phyloP scores from a whole-genome alignment of 805 yeast genomes.

The Wickerhamiella azymoides region DNA sequence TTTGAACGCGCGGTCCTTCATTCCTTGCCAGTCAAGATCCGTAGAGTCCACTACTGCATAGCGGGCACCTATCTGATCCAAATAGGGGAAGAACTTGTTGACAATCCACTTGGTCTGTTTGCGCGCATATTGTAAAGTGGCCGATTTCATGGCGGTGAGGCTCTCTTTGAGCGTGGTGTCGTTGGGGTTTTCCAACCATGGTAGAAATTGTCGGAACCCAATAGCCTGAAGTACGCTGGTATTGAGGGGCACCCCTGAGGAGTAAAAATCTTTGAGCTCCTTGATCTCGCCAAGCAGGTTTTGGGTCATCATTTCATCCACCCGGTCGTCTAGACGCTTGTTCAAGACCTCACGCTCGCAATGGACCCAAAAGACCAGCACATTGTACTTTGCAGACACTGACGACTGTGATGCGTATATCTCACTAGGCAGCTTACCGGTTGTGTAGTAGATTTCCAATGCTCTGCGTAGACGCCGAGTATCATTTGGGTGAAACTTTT shows the following conservation, averaged over 20 bases:
- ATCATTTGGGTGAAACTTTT: conserved; percentile 87
- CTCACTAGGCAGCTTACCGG: conserved; percentile 57
- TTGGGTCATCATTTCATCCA: conserved; percentile 60
- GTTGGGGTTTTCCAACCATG: conserved; percentile 17
- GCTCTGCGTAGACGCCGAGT: conserved; percentile 65
- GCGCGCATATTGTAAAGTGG: conserved; percentile 78
- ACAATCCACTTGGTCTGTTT: conserved; percentile 85
- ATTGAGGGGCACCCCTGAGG: conserved; percentile 26
- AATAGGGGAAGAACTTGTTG: conserved; percentile 50
- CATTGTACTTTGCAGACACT: conserved; percentile 18
- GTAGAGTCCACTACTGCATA: conserved; percentile 66
- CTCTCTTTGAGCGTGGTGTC: conserved; percentile 31
- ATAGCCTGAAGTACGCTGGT: conserved; percentile 85
- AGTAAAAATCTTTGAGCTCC: conserved; percentile 27
- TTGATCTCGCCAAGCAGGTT: conserved; percentile 55
- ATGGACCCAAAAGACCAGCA: conserved; percentile 68
- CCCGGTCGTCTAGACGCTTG: conserved; percentile 57
- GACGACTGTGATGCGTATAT: conserved; percentile 58
- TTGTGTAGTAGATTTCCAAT: conserved; percentile 57
- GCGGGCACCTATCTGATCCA: conserved; percentile 46
- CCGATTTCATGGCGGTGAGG: conserved; percentile 61
- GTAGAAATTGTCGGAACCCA: conserved; percentile 50
- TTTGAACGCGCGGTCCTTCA: conserved; percentile 34
- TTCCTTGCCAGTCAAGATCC: conserved; percentile 47
- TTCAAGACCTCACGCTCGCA: conserved; percentile 46